Evolutionary conservation across 1,284 basidiomycete genomes (phyloP), one percentile per base, ranked within the genome.

Genomic region (Neotropicomus parvogracilis): DNA sequence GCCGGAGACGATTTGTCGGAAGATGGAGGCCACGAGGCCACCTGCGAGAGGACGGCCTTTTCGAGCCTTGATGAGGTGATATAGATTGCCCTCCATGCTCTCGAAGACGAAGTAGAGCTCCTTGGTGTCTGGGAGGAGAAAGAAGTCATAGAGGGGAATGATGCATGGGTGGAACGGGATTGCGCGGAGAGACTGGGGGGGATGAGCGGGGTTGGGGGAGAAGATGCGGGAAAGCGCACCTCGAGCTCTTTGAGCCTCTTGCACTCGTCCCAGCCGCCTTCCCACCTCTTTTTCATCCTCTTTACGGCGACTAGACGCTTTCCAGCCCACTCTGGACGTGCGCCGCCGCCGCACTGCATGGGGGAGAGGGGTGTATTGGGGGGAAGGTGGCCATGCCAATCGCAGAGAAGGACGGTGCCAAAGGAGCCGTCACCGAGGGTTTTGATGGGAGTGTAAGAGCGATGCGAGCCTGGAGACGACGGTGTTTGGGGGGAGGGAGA

Each of bases 81-180:
- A 99, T 49, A 99, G 82, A 70, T 99, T 99, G 59, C 97, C 97
- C 71, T 99, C 97, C 97, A 99, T 99, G 66, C 94, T 95, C 72
- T 99, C 97, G 69, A 99, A 99, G 44, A 99, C 97, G 66, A 99
- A 98, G 71, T 98, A 97, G 58, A 99, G 89, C 71, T 99, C 94
- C 68, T 90, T 91, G 46, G 91, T 84, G 54, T 84, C 79, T 1
- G 95, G 95, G 40, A 95, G 84, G 59, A 98, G 88, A 73, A 98
- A 99, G 62, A 94, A 95, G 70, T 99, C 97, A 76, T 99, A 99
- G 54, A 99, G 79, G 44, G 97, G 95, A 66, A 99, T 98, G 72
- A 98, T 93, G 69, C 97, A 95, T 34, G 91, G 91, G 71, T 99
- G 97, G 65, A 88, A 87, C 27, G 95, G 87, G 63, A 99, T 97